A percentile compares a stretch with the other conserved stretches of the same genome.
Evolutionary conservation across 2,329 filamentous ascomycete species (phyloP).

Genomic region (Gyromitra esculenta): DNA sequence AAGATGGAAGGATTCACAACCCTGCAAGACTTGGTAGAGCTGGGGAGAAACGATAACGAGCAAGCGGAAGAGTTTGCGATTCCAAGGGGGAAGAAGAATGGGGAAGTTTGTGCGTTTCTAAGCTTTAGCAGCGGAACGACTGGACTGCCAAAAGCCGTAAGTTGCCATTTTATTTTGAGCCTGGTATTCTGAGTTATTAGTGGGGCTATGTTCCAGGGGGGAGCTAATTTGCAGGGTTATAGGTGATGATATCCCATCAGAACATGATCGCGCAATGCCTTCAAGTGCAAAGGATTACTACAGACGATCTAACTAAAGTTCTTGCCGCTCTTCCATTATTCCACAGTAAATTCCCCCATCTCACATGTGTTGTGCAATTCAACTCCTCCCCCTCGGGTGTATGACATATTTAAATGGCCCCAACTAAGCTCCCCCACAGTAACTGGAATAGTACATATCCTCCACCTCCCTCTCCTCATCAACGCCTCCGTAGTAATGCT

Average conservation of each 20-base stretch:
- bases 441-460: constrained; percentile 57
- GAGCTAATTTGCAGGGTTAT: constrained; percentile 55
- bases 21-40: constrained; percentile 61
- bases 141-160: constrained; percentile 83
- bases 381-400: neutral
- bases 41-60: constrained; percentile 50
- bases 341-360: constrained; percentile 65
- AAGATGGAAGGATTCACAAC: constrained; percentile 65
- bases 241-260: constrained; percentile 78
- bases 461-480: constrained; percentile 73
- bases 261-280: constrained; percentile 80
- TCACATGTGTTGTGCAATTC: too few relatives aligned
- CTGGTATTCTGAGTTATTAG: neutral
- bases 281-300: constrained; percentile 66
- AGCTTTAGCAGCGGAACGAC: constrained; percentile 93
- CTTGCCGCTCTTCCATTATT: constrained; percentile 87
- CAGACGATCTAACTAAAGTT: constrained; percentile 74
- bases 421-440: constrained; percentile 66
- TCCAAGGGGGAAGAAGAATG: constrained; percentile 66
- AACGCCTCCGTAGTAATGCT: constrained; percentile 76
- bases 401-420: neutral
- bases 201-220: neutral
- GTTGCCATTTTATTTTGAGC: constrained; percentile 59
- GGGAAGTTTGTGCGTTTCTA: constrained; percentile 75
- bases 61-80: constrained; percentile 66